phyloP scores from a whole-genome alignment of 352 stramenopile species.

The Phytopythium helicoides region DNA sequence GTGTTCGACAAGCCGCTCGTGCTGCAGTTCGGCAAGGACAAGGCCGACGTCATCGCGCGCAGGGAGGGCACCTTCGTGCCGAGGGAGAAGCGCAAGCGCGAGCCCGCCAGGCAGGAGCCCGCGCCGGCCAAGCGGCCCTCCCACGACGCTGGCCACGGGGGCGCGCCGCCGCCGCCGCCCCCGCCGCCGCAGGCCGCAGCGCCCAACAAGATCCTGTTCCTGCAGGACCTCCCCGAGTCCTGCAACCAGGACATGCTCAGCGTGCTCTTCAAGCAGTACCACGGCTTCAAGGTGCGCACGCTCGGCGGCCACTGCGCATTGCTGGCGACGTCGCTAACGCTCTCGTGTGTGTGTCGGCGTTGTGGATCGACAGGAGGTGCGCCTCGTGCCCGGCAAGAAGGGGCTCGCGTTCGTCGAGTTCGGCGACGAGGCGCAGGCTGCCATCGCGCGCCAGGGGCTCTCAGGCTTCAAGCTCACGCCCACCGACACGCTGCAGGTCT shows the following conservation, averaged over 20 bases:
- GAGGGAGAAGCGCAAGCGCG: slow-evolving; percentile 80
- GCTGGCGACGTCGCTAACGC: too few species aligned
- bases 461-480: slow-evolving; percentile 84
- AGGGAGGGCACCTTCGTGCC: slow-evolving; percentile 73
- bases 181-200: slow-evolving; percentile 41
- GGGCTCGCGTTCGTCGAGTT: slow-evolving; percentile 97
- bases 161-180: slow-evolving; percentile 22
- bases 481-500: slow-evolving; percentile 78
- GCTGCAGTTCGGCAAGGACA: slow-evolving; percentile 83
- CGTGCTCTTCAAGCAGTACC: slow-evolving; percentile 97
- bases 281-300: slow-evolving; percentile 88
- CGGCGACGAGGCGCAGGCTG: slow-evolving; percentile 79
- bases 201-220: slow-evolving; percentile 93
- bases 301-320: too few species aligned
- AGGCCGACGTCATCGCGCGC: slow-evolving; percentile 74
- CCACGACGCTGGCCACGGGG: slow-evolving; percentile 13
- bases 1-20: slow-evolving; percentile 89
- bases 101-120: slow-evolving; percentile 31
- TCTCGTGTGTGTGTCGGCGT: slow-evolving; percentile 7
- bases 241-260: slow-evolving; percentile 96
- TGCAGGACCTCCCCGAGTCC: slow-evolving; percentile 90
- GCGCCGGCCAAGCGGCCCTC: slow-evolving; percentile 19
- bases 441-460: slow-evolving; percentile 79
- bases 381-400: slow-evolving; percentile 92
- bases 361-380: slow-evolving; percentile 88